These are phyloP conservation scores for Lophiotrema nucula DNA, from an alignment of 495 filamentous ascomycete species.

Conservation along the genomic window DNA sequence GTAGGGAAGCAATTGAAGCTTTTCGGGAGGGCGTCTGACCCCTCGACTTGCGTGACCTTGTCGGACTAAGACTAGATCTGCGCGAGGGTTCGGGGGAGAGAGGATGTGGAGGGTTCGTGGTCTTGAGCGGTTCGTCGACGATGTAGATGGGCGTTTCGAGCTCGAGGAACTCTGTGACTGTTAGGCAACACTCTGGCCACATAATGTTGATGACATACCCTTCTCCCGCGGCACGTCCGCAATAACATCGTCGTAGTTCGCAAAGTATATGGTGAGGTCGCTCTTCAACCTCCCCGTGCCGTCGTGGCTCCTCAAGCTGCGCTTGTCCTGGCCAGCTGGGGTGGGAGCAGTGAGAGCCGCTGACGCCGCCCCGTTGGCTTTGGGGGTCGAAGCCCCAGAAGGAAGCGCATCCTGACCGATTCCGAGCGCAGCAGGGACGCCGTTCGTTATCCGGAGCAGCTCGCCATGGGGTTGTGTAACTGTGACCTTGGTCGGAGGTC, in stretches of 20 bases:
- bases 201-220: slow-evolving; percentile 52
- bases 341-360: slow-evolving; percentile 7
- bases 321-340: slow-evolving; percentile 38
- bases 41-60: slow-evolving; percentile 12
- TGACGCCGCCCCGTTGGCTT: slow-evolving; percentile 3
- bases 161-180: slow-evolving; percentile 54
- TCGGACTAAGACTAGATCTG: slow-evolving; percentile 28
- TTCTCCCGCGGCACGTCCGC: slow-evolving; percentile 73
- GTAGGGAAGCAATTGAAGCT: slow-evolving; percentile 41
- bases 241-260: slow-evolving; percentile 87
- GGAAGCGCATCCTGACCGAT: slow-evolving; percentile 32
- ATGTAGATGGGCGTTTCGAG: slow-evolving; percentile 61
- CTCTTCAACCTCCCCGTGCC: slow-evolving; percentile 68
- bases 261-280: slow-evolving; percentile 82
- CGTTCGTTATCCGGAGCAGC: slow-evolving; percentile 40
- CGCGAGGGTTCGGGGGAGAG: slow-evolving; percentile 32
- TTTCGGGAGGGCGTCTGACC: neutral
- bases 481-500: slow-evolving; percentile 40
- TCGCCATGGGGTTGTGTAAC: slow-evolving; percentile 39
- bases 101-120: slow-evolving; percentile 19
- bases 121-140: slow-evolving; percentile 45
- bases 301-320: slow-evolving; percentile 46
- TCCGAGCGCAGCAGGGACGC: slow-evolving; percentile 32
- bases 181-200: slow-evolving; percentile 7
- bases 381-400: slow-evolving; percentile 26